Conservation (phyloP, 345 rosid species). For the Corymbia maculata region DNA sequence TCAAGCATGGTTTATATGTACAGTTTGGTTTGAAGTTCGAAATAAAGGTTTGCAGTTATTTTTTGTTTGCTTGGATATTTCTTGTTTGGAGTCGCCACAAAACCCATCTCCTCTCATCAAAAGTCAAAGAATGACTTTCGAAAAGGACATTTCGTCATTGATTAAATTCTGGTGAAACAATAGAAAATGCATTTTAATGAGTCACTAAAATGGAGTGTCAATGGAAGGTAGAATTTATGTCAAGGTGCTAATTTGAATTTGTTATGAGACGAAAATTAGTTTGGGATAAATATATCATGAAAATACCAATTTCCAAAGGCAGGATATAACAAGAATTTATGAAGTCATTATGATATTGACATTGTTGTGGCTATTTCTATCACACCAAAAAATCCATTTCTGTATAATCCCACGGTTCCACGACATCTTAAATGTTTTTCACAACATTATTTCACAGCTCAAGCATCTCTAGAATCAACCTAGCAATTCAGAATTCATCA, state of each 20-base stretch:
- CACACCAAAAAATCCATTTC: background rate
- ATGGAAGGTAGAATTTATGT: too few relatives aligned
- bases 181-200: too few relatives aligned
- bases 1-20: too few relatives aligned
- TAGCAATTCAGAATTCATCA: background rate
- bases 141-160: too few relatives aligned
- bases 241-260: background rate
- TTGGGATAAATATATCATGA: background rate
- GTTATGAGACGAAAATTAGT: background rate
- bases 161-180: too few relatives aligned
- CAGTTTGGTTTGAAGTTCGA: too few relatives aligned
- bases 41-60: too few relatives aligned
- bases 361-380: background rate
- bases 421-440: background rate
- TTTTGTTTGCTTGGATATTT: too few relatives aligned
- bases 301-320: background rate
- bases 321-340: background rate
- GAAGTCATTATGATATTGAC: background rate
- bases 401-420: background rate
- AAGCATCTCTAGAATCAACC: background rate
- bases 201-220: background rate
- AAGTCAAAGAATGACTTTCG: too few relatives aligned
- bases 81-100: too few relatives aligned
- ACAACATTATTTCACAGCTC: background rate
- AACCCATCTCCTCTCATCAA: too few relatives aligned